phyloP scores from a whole-genome alignment of 1,139 yeast genomes.

The Williopsis jadinii region DNA sequence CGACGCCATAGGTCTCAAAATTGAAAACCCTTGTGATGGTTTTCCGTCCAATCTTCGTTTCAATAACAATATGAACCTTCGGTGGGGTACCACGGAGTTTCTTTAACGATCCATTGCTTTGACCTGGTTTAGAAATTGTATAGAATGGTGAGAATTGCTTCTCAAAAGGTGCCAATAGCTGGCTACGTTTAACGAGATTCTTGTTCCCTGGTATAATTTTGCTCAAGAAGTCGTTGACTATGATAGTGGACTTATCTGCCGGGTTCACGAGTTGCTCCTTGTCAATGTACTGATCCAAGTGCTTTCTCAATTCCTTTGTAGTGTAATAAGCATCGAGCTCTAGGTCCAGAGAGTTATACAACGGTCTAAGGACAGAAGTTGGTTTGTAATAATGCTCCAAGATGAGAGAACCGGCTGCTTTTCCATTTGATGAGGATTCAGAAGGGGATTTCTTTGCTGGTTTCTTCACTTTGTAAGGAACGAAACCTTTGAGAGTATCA shows the following conservation, averaged over 20 bases:
- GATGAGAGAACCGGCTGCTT: slow-evolving; percentile 26
- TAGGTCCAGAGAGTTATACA: slow-evolving; percentile 41
- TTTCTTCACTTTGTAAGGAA: slow-evolving; percentile 39
- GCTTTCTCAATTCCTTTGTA: slow-evolving; percentile 43
- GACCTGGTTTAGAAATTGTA: slow-evolving; percentile 42
- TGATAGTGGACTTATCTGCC: slow-evolving; percentile 38
- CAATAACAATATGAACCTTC: slow-evolving; percentile 57
- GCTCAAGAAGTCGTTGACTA: slow-evolving; percentile 42
- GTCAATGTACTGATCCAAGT: slow-evolving; percentile 51
- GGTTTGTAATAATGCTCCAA: slow-evolving; percentile 48
- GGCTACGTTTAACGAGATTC: slow-evolving; percentile 39
- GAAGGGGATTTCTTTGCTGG: slow-evolving; percentile 1
- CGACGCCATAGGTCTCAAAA: slow-evolving; percentile 61
- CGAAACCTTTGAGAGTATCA: slow-evolving; percentile 49
- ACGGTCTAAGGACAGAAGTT: slow-evolving; percentile 38
- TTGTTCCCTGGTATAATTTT: slow-evolving; percentile 26
- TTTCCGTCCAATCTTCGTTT: slow-evolving; percentile 77
- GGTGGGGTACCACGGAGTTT: slow-evolving; percentile 60
- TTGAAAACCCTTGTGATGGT: slow-evolving; percentile 67
- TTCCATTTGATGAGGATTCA: slow-evolving; percentile 14
- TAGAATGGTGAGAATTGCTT: slow-evolving; percentile 52
- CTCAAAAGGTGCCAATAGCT: slow-evolving; percentile 42
- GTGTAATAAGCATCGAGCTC: slow-evolving; percentile 40
- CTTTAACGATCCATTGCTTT: slow-evolving; percentile 23
- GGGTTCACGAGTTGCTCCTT: slow-evolving; percentile 45